phyloP scores from a whole-genome alignment of 1,284 basidiomycete genomes.

The Pterula multifida region DNA sequence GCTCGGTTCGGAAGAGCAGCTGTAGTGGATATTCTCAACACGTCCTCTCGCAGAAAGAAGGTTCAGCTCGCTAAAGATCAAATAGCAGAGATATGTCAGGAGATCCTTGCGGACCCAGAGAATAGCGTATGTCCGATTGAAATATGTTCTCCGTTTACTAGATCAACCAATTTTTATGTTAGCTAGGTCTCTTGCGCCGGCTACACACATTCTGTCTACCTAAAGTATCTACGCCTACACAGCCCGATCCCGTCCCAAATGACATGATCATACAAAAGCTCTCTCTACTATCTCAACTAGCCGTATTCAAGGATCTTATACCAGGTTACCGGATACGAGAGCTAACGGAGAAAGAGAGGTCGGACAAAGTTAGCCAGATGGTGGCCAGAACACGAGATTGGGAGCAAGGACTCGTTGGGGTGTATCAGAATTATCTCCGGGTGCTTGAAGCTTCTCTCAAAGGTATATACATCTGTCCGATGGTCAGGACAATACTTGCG shows the following conservation, averaged over 20 bases:
- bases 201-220: constrained; percentile 75
- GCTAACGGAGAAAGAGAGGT: constrained; percentile 82
- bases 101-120: constrained; percentile 79
- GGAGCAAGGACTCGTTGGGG: constrained; percentile 88
- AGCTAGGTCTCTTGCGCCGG: constrained; percentile 80
- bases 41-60: constrained; percentile 53
- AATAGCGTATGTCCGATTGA: constrained; percentile 62
- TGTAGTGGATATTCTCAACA: constrained; percentile 63
- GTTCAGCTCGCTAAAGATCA: constrained; percentile 82
- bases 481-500: constrained; percentile 11
- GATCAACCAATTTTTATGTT: constrained; percentile 10
- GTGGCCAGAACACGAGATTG: constrained; percentile 87
- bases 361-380: constrained; percentile 91
- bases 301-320: constrained; percentile 93
- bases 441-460: constrained; percentile 80
- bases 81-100: constrained; percentile 81
- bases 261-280: constrained; percentile 80
- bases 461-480: constrained; percentile 34
- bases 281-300: constrained; percentile 83
- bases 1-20: constrained; percentile 75
- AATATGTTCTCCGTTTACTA: constrained; percentile 11
- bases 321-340: constrained; percentile 85
- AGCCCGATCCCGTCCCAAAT: constrained; percentile 60
- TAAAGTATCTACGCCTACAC: constrained; percentile 55
- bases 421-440: constrained; percentile 86